Evolutionary conservation across 73 alveolate species (phyloP), one percentile per base, ranked within the genome.

Genomic region (Loxodes magnus): DNA sequence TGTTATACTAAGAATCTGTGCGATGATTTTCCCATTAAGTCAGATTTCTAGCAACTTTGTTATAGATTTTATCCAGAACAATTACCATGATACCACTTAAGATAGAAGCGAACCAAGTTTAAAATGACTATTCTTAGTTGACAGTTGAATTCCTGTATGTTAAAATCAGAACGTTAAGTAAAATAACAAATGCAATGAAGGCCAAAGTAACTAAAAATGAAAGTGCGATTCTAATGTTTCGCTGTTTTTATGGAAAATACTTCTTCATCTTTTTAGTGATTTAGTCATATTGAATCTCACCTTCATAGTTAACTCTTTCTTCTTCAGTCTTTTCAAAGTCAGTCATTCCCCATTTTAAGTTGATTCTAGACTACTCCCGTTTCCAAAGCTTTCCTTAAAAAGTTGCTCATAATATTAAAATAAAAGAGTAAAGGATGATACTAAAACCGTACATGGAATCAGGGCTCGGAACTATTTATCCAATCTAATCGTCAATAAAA

Each of bases 341-440:
- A 12, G 56, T 63, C 37, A 48, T 58, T 22, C 77, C 77, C 77
- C 77, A 63, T 6, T 23, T n/a, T 26, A 57, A 58, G 20, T 57
- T 35, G 23, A n/a, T 38, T 20, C 14, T 9, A 25, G 19, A 37
- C 38, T 63, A 66, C 30, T 20, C 23, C 19, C 69, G 27, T 20
- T 27, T 35, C 77, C 77, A 63, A 15, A 29, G 19, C 25, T 63
- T 59, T 15, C 22, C 48, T 28, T 52, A 63, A n/a, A 37, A 9
- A 2, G 69, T 22, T 9, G 69, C 35, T 67, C 77, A 63, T 26
- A 63, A n/a, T 2, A 56, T 25, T 7, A 31, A 33, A 26, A 36
- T 4, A 5, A 63, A 10, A 10, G 50, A 37, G 37, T 31, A 63
- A 0, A 51, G n/a, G 28, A 46, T 22, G 0, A 16, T 46, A 41